Evolutionary conservation across 352 stramenopile genomes (phyloP).

Genomic region (Halophytophthora polymorphica): DNA sequence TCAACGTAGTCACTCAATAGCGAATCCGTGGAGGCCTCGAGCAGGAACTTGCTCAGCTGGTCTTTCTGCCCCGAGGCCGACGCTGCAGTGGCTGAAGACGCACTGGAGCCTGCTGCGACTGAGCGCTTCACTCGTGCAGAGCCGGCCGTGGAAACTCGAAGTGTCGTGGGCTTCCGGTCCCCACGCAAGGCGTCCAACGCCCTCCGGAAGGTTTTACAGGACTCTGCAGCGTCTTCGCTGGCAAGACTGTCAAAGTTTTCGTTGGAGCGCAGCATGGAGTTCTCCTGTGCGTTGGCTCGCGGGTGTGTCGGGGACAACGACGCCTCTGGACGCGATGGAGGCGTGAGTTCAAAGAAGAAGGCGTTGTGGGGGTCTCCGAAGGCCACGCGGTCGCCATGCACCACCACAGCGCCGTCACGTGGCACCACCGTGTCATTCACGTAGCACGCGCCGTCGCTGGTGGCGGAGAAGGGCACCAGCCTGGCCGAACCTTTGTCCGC

Average conservation of each 20-base stretch:
- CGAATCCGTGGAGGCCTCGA: slow-evolving; percentile 54
- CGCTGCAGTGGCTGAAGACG: slow-evolving; percentile 7
- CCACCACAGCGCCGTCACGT: slow-evolving; percentile 36
- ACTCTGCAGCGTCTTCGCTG: not conserved
- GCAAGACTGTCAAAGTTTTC: not conserved
- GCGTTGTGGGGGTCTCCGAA: slow-evolving; percentile 42
- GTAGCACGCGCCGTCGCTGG: slow-evolving; percentile 37
- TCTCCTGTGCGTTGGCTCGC: slow-evolving; percentile 6
- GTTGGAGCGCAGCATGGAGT: slow-evolving; percentile 12
- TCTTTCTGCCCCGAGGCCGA: slow-evolving; percentile 15
- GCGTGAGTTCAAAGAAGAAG: slow-evolving; percentile 55
- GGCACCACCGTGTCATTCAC: slow-evolving; percentile 44
- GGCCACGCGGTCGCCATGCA: slow-evolving; percentile 59
- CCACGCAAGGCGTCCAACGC: slow-evolving; percentile 45
- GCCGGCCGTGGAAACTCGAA: slow-evolving; percentile 12
- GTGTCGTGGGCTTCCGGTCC: slow-evolving; percentile 23
- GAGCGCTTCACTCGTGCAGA: slow-evolving; percentile 15
- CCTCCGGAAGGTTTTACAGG: slow-evolving; percentile 33
- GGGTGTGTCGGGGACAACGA: not conserved
- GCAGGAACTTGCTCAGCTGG: slow-evolving; percentile 40
- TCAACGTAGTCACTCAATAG: slow-evolving; percentile 64
- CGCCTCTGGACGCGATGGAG: slow-evolving; percentile 4
- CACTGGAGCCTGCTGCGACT: slow-evolving; percentile 1
- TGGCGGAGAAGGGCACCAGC: slow-evolving; percentile 51
- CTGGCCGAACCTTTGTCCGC: slow-evolving; percentile 30